Percentiles rank a stretch among this genome's conserved stretches.
phyloP scores from a whole-genome alignment of 768 basidiomycete genomes.

The Boletellus sp. region DNA sequence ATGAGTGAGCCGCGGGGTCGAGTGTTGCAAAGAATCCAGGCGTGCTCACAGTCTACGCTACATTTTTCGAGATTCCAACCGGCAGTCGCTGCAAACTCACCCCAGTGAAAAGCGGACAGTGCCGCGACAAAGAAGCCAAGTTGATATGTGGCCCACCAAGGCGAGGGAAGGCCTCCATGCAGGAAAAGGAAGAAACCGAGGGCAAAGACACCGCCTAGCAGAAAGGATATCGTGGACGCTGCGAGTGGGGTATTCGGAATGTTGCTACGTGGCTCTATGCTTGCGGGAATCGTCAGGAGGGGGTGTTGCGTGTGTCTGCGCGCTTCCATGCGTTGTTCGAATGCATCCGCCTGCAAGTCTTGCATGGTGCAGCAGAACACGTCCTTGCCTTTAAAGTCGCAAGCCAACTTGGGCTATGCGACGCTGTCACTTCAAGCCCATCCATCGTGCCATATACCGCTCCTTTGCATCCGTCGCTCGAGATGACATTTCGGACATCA shows the following conservation, averaged over 20 bases:
- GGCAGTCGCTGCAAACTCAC: slow-evolving; percentile 92
- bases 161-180: slow-evolving; percentile 39
- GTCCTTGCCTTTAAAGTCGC: slow-evolving; percentile 10
- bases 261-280: slow-evolving; percentile 40
- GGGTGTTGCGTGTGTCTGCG: slow-evolving; percentile 36
- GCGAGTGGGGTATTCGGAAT: slow-evolving; percentile 90
- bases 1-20: slow-evolving; percentile 4
- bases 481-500: slow-evolving; percentile 40
- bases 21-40: not conserved
- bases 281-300: slow-evolving; percentile 53
- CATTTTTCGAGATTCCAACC: slow-evolving; percentile 94
- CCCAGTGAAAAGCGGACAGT: slow-evolving; percentile 89
- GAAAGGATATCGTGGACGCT: slow-evolving; percentile 73
- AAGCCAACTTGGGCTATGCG: slow-evolving; percentile 17
- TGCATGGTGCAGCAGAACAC: slow-evolving; percentile 24
- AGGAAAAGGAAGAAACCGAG: slow-evolving; percentile 52
- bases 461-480: slow-evolving; percentile 20
- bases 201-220: slow-evolving; percentile 72
- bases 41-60: slow-evolving; percentile 81
- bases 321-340: slow-evolving; percentile 45
- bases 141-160: slow-evolving; percentile 69
- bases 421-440: slow-evolving; percentile 4
- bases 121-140: slow-evolving; percentile 80
- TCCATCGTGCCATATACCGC: slow-evolving; percentile 10
- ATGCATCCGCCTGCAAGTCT: slow-evolving; percentile 26